Conservation (phyloP, 345 rosid genomes). For the Anastatica hierochuntica region DNA sequence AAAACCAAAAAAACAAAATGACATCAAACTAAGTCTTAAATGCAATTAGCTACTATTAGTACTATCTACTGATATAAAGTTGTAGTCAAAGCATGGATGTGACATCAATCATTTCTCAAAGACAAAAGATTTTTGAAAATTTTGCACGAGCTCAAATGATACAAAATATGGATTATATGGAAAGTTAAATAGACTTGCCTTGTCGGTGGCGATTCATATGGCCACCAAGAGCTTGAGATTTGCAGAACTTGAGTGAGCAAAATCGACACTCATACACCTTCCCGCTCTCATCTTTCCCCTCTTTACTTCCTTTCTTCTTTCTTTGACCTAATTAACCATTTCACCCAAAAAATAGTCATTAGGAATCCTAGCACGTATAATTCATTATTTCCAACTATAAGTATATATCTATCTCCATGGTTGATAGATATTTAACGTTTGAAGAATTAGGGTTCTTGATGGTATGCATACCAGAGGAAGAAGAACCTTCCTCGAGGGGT, state of each 20-base stretch:
- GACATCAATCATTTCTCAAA: slow-evolving; percentile 19
- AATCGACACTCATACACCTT: slow-evolving; percentile 98
- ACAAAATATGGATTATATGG: slow-evolving; percentile 4
- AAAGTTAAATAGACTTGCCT: slow-evolving; percentile 41
- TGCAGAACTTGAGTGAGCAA: slow-evolving; percentile 99
- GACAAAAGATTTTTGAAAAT: too few species aligned
- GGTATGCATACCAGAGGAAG: slow-evolving; percentile 47
- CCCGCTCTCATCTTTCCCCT: slow-evolving; percentile 85
- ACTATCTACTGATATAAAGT: slow-evolving; percentile 5
- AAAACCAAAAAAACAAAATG: neutral
- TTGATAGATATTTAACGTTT: neutral
- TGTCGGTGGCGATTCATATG: slow-evolving; percentile 99
- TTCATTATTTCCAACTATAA: neutral
- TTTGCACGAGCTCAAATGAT: slow-evolving; percentile 13
- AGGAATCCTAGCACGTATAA: neutral
- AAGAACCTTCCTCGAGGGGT: slow-evolving; percentile 49
- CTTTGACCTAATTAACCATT: slow-evolving; percentile 32
- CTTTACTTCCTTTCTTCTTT: slow-evolving; percentile 78
- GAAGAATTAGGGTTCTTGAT: slow-evolving; percentile 8
- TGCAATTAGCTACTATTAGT: slow-evolving; percentile 6
- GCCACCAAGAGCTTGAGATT: slow-evolving; percentile 99
- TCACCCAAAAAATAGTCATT: neutral
- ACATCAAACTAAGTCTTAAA: slow-evolving; percentile 18
- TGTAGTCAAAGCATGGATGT: slow-evolving; percentile 20
- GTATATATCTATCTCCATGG: too few species aligned